Base-by-base conservation (phyloP, 106 monocot genomes). In the Dendrobium catenatum region DNA sequence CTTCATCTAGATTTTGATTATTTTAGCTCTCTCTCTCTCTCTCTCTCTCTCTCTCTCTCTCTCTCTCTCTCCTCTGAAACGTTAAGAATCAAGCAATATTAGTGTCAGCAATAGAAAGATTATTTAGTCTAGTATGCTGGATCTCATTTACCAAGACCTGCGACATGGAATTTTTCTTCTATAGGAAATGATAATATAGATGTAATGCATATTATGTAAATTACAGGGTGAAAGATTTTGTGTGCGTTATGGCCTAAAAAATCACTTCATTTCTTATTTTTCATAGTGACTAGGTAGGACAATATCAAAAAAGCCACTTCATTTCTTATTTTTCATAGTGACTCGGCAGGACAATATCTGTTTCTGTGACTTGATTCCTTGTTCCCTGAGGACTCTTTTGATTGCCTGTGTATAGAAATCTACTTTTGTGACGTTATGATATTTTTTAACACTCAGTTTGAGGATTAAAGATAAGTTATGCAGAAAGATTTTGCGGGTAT, bases 1-100 rank as follows among this genome's bases (percentile, higher is more conserved):
- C 51, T 51, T 13, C 16, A 16, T 51, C 51, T 51, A 48, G 11
- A 9, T 9, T 27, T 79, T 19, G 41, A 37, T 1, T 79, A 59
- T 20, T 11, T 79, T 42, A 19, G 19, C n/a, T 61, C 55, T 56
- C 31, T 31, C 31, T 31, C 31, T 31, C 31, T 31, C 1, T 31
- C n/a, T 61, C 55, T 56, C 55, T 56, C 55, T 56, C 55, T 56
- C 58, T 58, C 58, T n/a, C 72, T 72, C 40, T 72, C 72, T 13
- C 41, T 2, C 15, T 6, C 70, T 3, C 13, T 26, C 26, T 26
- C 26, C 26, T 26, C 26, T 26, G 26, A 31, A 6, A 42, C 11
- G 4, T 5, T 74, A 73, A 26, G 18, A 6, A 18, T 73, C 40
- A 3, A 33, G 16, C 41, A 37, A 19, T 11, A 19, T 18, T 42